phyloP scores from a whole-genome alignment of 768 basidiomycete genomes.

The Mycena metata region DNA sequence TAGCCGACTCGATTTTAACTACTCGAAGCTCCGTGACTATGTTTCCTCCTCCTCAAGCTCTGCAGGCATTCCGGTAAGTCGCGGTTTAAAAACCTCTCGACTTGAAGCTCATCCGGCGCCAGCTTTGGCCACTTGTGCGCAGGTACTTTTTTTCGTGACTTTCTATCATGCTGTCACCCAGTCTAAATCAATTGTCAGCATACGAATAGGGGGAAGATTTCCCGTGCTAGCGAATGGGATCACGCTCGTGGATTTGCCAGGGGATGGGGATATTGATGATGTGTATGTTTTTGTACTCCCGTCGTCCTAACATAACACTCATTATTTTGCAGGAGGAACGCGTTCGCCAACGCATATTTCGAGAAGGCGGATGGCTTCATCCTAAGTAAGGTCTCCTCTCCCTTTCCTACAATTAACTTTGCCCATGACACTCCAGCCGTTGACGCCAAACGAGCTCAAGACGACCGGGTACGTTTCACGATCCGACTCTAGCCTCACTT shows the following conservation, averaged over 20 bases:
- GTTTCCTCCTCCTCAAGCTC: too few relatives aligned
- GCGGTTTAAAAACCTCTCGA: too few relatives aligned
- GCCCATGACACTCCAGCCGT: not conserved
- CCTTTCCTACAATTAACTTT: not conserved
- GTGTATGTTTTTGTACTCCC: not conserved
- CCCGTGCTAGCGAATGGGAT: slow-evolving; percentile 15
- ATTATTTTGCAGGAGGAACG: not conserved
- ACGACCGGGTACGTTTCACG: slow-evolving; percentile 18
- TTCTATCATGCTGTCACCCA: too few relatives aligned
- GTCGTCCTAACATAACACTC: too few relatives aligned
- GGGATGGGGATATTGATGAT: slow-evolving; percentile 27
- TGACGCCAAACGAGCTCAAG: slow-evolving; percentile 14
- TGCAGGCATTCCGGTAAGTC: too few relatives aligned
- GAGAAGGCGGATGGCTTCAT: slow-evolving; percentile 4
- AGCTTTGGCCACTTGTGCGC: slow-evolving; percentile 25
- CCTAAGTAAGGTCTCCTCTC: not conserved
- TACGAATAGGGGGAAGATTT: slow-evolving; percentile 18
- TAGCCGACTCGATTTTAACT: too few relatives aligned
- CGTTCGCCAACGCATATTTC: slow-evolving; percentile 2
- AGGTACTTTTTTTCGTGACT: not conserved
- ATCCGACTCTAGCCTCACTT: too few relatives aligned
- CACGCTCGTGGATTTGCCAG: slow-evolving; percentile 21
- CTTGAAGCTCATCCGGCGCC: too few relatives aligned
- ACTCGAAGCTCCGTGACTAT: too few relatives aligned
- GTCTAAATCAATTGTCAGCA: not conserved